phyloP scores from a whole-genome alignment of 2,329 filamentous ascomycete species.

The Alternaria ventricosa region DNA sequence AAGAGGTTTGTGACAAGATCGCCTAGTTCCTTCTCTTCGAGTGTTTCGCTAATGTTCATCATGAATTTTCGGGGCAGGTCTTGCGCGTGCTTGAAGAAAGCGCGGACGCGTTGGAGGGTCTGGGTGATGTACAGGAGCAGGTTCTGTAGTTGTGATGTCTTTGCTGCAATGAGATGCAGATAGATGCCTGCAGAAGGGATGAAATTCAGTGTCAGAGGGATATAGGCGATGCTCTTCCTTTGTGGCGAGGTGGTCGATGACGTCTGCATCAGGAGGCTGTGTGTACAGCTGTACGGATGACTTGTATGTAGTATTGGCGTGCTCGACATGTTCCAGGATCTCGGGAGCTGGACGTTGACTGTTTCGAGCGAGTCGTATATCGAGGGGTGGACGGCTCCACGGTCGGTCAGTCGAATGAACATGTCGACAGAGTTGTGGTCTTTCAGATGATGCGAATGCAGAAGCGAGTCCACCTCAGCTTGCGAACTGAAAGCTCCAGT shows the following conservation, averaged over 20 bases:
- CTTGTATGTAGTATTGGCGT: conserved; percentile 68
- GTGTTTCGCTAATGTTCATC: conserved; percentile 75
- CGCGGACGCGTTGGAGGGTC: conserved; percentile 76
- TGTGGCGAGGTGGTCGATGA: conserved; percentile 29
- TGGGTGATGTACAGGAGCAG: conserved; percentile 84
- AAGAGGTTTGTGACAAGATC: conserved; percentile 78
- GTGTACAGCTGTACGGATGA: conserved; percentile 76
- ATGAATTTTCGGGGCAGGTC: conserved; percentile 82
- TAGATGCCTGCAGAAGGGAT: conserved; percentile 79
- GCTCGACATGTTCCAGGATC: conserved; percentile 52
- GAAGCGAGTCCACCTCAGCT: conserved; percentile 47
- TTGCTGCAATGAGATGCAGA: conserved; percentile 82
- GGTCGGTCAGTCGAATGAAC: conserved; percentile 74
- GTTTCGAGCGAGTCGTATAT: conserved; percentile 88
- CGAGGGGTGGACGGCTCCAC: conserved; percentile 75
- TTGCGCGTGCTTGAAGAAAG: conserved; percentile 82
- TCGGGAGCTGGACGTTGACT: conserved; percentile 66
- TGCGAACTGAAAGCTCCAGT: conserved; percentile 50
- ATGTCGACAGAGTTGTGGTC: conserved; percentile 79
- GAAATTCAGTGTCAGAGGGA: conserved; percentile 84
- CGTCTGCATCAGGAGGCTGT: conserved; percentile 70
- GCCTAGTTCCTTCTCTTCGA: conserved; percentile 69
- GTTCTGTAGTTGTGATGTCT: conserved; percentile 86
- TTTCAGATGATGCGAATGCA: conserved; percentile 59
- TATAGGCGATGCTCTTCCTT: conserved; percentile 48